phyloP scores from a whole-genome alignment of 2,329 filamentous ascomycete species.

The Cladophialophora bantiana region DNA sequence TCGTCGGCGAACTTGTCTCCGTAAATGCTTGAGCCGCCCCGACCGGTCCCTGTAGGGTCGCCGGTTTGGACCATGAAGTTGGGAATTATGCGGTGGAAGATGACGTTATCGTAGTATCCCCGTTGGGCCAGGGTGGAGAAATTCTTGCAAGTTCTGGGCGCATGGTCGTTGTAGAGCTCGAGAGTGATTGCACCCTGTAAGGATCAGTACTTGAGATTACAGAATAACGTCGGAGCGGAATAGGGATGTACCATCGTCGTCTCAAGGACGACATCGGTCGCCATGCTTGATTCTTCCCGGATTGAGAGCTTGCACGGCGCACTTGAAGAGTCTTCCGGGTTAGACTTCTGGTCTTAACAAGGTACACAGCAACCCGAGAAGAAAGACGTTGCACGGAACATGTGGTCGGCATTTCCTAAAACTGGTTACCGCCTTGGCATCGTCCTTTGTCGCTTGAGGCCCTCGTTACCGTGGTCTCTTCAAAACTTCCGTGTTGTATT shows the following conservation, averaged over 20 bases:
- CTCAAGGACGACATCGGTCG: slow-evolving; percentile 79
- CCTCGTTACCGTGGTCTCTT: too few species aligned
- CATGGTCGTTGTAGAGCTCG: slow-evolving; percentile 89
- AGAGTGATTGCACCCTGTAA: slow-evolving; percentile 78
- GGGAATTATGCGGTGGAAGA: slow-evolving; percentile 94
- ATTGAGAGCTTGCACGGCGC: background rate
- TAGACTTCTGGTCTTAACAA: background rate
- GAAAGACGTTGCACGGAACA: background rate
- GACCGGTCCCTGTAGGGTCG: slow-evolving; percentile 91
- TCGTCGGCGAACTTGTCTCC: slow-evolving; percentile 95
- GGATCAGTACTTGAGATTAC: slow-evolving; percentile 6
- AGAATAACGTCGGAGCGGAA: background rate
- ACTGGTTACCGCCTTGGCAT: background rate
- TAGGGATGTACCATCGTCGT: slow-evolving; percentile 76
- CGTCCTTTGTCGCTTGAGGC: background rate
- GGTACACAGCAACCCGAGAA: background rate
- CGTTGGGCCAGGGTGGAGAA: slow-evolving; percentile 79
- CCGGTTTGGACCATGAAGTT: slow-evolving; percentile 97
- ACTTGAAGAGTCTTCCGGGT: background rate
- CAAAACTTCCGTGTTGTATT: background rate
- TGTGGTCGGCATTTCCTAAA: background rate
- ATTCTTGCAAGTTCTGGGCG: slow-evolving; percentile 86
- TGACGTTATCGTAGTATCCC: slow-evolving; percentile 84
- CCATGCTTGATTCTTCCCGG: slow-evolving; percentile 58
- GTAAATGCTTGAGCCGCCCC: slow-evolving; percentile 87